Conservation (phyloP, 2,329 filamentous ascomycete species). For the Apiospora pterosperma region DNA sequence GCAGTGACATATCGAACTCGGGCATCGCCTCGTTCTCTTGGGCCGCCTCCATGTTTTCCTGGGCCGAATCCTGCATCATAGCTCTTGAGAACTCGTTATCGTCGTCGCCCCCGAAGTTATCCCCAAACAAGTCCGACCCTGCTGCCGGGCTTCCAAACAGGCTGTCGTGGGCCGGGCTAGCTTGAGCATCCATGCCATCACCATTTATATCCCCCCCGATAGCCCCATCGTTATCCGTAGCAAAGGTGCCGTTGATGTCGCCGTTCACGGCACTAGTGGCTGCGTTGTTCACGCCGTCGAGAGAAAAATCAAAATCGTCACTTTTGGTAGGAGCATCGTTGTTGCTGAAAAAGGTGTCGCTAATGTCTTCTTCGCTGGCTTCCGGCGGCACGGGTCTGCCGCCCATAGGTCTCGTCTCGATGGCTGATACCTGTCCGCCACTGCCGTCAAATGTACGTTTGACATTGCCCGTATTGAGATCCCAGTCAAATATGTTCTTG, state of each 20-base stretch:
- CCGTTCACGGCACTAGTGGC: slow-evolving; percentile 31
- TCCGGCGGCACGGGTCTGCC: slow-evolving; percentile 73
- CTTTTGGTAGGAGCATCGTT: slow-evolving; percentile 60
- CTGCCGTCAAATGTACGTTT: slow-evolving; percentile 74
- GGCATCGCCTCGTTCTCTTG: slow-evolving; percentile 33
- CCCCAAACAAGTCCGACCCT: slow-evolving; percentile 81
- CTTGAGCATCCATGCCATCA: slow-evolving; percentile 48
- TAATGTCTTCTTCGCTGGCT: slow-evolving; percentile 55
- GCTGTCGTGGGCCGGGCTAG: slow-evolving; percentile 70
- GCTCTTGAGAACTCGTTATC: slow-evolving; percentile 78
- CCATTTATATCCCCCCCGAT: slow-evolving; percentile 13
- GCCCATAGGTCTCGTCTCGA: slow-evolving; percentile 79
- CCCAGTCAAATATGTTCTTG: slow-evolving; percentile 92
- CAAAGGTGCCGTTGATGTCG: slow-evolving; percentile 15
- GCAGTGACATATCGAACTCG: slow-evolving; percentile 9
- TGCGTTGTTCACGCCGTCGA: slow-evolving; percentile 29
- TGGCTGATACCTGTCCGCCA: slow-evolving; percentile 79
- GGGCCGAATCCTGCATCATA: slow-evolving; percentile 50
- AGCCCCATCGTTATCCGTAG: slow-evolving; percentile 20
- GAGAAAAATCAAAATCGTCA: slow-evolving; percentile 38
- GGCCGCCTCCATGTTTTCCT: slow-evolving; percentile 23
- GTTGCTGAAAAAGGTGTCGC: slow-evolving; percentile 74
- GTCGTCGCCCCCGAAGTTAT: slow-evolving; percentile 78
- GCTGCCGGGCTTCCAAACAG: slow-evolving; percentile 73
- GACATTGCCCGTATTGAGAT: slow-evolving; percentile 79